phyloP scores from a whole-genome alignment of 2,329 filamentous ascomycete genomes.

The Trichoderma oligosporum region DNA sequence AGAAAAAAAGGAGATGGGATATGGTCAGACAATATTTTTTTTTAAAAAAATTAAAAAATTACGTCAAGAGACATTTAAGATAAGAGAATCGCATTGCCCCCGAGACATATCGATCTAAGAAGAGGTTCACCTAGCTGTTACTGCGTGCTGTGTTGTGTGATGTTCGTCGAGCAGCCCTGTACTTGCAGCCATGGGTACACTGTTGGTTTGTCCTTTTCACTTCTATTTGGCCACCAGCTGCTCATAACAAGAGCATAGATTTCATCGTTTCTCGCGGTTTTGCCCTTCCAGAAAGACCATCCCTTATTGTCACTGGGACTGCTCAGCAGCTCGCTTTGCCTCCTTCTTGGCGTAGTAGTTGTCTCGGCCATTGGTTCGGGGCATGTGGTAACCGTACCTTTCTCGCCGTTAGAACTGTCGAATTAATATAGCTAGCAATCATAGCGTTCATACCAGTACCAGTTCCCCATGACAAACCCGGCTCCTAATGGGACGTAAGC shows the following conservation, averaged over 20 bases:
- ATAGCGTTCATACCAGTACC: conserved; percentile 51
- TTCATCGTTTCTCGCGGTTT: conserved; percentile 6
- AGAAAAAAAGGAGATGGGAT: neutral
- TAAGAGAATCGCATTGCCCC: conserved; percentile 4
- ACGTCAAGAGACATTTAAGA: neutral
- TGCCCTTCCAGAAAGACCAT: neutral
- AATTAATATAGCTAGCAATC: neutral
- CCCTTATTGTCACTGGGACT: conserved; percentile 26
- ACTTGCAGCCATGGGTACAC: neutral
- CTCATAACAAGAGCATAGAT: neutral
- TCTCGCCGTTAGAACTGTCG: neutral
- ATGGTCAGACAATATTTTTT: neutral
- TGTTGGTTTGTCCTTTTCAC: neutral
- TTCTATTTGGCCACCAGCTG: neutral
- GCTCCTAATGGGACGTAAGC: conserved; percentile 45
- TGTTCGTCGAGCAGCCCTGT: conserved; percentile 1
- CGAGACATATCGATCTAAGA: conserved; percentile 4
- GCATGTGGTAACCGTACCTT: conserved; percentile 62
- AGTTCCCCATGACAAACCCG: conserved; percentile 52
- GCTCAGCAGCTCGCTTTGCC: conserved; percentile 48
- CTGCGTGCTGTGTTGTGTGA: neutral
- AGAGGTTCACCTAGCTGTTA: conserved; percentile 12
- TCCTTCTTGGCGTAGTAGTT: conserved; percentile 57
- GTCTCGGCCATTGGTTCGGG: conserved; percentile 56
- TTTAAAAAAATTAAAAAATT: no score